phyloP scores from a whole-genome alignment of 176 grass and related monocot genomes.

The Cocos nucifera region DNA sequence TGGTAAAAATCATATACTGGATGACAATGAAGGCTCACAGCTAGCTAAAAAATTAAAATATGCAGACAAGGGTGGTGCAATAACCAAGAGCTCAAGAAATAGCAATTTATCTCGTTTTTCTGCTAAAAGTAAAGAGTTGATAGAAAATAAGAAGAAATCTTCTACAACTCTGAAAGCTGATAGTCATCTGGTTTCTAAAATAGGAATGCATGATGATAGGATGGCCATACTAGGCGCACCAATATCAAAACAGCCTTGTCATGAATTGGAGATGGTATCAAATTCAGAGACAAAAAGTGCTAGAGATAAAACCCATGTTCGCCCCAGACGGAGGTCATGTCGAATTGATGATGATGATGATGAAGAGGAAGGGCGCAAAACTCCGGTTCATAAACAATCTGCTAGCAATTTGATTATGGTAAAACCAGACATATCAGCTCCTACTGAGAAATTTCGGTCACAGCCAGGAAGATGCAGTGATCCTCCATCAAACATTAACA shows the following conservation, averaged over 20 bases:
- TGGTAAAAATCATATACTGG: slow-evolving; percentile 30
- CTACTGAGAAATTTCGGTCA: slow-evolving; percentile 31
- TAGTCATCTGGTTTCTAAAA: slow-evolving; percentile 22
- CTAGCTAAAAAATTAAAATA: slow-evolving; percentile 37
- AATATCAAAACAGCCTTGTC: slow-evolving; percentile 24
- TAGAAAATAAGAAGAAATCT: slow-evolving; percentile 38
- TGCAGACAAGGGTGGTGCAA: slow-evolving; percentile 24
- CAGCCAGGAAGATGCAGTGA: slow-evolving; percentile 24
- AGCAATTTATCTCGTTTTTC: slow-evolving; percentile 9
- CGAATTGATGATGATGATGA: slow-evolving; percentile 47
- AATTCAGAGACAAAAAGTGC: slow-evolving; percentile 13
- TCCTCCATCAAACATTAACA: slow-evolving; percentile 28
- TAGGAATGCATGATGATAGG: slow-evolving; percentile 14
- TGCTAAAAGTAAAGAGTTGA: slow-evolving; percentile 19
- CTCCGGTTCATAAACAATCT: slow-evolving; percentile 52
- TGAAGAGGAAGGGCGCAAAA: slow-evolving; percentile 44
- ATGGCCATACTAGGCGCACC: slow-evolving; percentile 18
- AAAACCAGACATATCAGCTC: slow-evolving; percentile 9
- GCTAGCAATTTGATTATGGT: slow-evolving; percentile 30
- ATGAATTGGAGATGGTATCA: slow-evolving; percentile 22
- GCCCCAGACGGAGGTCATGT: slow-evolving; percentile 49
- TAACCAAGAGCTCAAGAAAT: slow-evolving; percentile 24
- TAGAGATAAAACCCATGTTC: slow-evolving; percentile 23
- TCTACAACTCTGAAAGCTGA: slow-evolving; percentile 11
- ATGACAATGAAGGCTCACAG: slow-evolving; percentile 26